phyloP scores from a whole-genome alignment of 495 filamentous ascomycete genomes.

The Penicillium malachiteum region DNA sequence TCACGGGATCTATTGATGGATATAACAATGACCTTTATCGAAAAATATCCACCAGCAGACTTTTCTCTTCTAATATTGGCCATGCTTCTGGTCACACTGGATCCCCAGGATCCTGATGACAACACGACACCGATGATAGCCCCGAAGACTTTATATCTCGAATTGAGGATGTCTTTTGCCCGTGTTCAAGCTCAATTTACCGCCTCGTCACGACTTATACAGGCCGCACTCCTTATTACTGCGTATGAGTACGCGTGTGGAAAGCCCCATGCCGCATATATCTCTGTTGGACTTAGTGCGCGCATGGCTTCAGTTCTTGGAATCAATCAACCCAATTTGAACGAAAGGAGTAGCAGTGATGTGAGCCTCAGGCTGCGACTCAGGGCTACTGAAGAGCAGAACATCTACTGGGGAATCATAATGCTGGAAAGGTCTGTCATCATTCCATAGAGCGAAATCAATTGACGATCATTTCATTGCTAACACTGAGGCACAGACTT shows the following conservation, averaged over 20 bases:
- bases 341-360: neutral
- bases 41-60: conserved; percentile 1
- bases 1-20: neutral
- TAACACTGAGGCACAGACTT: neutral
- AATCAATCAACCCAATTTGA: neutral
- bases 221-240: conserved; percentile 32
- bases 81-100: conserved; percentile 20
- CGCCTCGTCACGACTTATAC: conserved; percentile 18
- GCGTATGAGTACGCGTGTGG: conserved; percentile 29
- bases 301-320: conserved; percentile 24
- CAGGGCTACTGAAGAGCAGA: conserved; percentile 15
- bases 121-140: neutral
- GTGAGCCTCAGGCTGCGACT: no score
- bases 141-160: conserved; percentile 1
- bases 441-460: neutral
- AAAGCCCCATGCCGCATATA: conserved; percentile 25
- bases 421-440: conserved; percentile 28
- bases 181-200: neutral
- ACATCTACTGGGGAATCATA: conserved; percentile 33
- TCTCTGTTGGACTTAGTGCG: conserved; percentile 28
- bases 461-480: neutral
- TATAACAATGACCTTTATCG: neutral
- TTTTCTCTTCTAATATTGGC: conserved; percentile 30
- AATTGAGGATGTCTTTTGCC: neutral
- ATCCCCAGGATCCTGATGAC: neutral